Evolutionary conservation across 345 rosid species (phyloP), one percentile per base, ranked within the genome.

Genomic region (Linum tenue): DNA sequence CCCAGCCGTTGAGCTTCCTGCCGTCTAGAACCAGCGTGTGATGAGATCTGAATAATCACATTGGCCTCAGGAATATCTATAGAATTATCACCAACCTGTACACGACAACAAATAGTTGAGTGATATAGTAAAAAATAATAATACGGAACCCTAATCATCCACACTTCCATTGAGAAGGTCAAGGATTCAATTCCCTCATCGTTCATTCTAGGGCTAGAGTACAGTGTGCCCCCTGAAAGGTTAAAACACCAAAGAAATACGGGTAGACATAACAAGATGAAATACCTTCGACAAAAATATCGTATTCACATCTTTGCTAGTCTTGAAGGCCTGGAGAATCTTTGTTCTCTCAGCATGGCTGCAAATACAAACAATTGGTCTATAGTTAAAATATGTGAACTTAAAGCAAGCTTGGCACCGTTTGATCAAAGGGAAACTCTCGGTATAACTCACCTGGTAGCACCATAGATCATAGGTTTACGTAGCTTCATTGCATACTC

Each of bases 391-490:
- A 65, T 5, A 40, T 55, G 55, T 62, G 10, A 2, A 17, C 36
- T 37, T 43, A 59, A 59, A 56, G 50, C 59, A 62, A 55, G 62
- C 43, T 43, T 3, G 2, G 53, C 14, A 48, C 14, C 14, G 3
- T 2, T 7, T 48, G 14, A 48, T 9, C 16, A 22, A 37, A 62
- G 63, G 55, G 65, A 66, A 10, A 7, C 68, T 48, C 59, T 56
- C 72, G 38, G 17, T 3, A 72, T 69, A n/a, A 72, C 63, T 60
- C 69, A 87, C 99, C 97, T 94, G 66, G 97, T 90, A 67, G 97
- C 97, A 84, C 99, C 99, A 78, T 94, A 94, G 62, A 94, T 90
- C 99, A 94, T 94, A 12, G 99, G 97, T 73, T 90, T 94, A 68
- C 83, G 84, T 40, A 94, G 95, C 70, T 88, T 94, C 87, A 82